These are phyloP conservation scores for Endoconidiophora polonica DNA, from an alignment of 2,329 filamentous ascomycete genomes.

Conservation along the genomic window DNA sequence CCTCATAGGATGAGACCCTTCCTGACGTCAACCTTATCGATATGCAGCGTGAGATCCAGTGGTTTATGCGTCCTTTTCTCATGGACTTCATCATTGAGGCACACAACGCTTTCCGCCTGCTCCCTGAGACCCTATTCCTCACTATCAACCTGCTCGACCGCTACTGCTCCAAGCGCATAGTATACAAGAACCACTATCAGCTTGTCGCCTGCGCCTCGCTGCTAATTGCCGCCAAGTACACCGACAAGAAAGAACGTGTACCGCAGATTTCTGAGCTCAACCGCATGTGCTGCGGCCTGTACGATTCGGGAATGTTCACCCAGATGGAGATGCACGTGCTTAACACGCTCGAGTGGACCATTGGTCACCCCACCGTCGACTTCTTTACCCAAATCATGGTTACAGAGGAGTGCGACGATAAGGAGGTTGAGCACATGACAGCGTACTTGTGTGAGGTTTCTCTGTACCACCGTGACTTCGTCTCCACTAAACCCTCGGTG, in stretches of 20 bases:
- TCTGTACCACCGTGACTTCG: constrained; percentile 91
- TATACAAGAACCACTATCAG: constrained; percentile 99
- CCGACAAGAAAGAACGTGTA: constrained; percentile 97
- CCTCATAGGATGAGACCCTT: constrained; percentile 54
- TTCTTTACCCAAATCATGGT: constrained; percentile 81
- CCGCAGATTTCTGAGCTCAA: constrained; percentile 92
- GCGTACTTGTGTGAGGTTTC: constrained; percentile 90
- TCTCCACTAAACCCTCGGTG: constrained; percentile 77
- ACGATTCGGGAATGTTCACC: constrained; percentile 98
- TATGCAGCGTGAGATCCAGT: constrained; percentile 97
- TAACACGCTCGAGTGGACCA: constrained; percentile 89
- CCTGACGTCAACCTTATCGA: constrained; percentile 96
- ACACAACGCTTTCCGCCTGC: constrained; percentile 80
- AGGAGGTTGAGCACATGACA: constrained; percentile 86
- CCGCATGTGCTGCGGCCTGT: constrained; percentile 97
- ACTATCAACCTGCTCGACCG: constrained; percentile 92
- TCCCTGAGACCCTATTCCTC: constrained; percentile 89
- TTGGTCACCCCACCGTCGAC: constrained; percentile 91
- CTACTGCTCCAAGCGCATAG: constrained; percentile 93
- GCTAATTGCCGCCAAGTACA: constrained; percentile 94
- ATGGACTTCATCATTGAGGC: constrained; percentile 97
- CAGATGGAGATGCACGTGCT: constrained; percentile 99
- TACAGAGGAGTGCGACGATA: constrained; percentile 59
- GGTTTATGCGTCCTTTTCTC: constrained; percentile 97
- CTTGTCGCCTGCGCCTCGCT: constrained; percentile 90